phyloP scores from a whole-genome alignment of 2,329 filamentous ascomycete species.

The Calonectria leucothoes region DNA sequence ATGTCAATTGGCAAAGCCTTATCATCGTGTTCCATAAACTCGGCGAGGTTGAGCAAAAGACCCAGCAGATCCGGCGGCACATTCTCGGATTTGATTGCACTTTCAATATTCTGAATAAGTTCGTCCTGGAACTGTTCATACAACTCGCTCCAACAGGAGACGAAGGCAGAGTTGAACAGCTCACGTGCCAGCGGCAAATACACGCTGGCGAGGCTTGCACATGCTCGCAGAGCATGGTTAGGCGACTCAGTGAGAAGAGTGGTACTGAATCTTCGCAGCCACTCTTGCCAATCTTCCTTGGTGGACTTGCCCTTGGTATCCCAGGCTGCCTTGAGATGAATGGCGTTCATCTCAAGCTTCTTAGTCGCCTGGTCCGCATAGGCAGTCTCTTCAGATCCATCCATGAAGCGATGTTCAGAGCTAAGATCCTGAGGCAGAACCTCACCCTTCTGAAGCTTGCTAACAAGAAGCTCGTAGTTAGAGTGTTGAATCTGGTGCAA shows the following conservation, averaged over 20 bases:
- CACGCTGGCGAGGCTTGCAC: slow-evolving; percentile 88
- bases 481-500: slow-evolving; percentile 85
- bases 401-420: slow-evolving; percentile 83
- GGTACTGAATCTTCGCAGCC: slow-evolving; percentile 96
- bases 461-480: slow-evolving; percentile 92
- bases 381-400: slow-evolving; percentile 82
- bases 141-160: slow-evolving; percentile 98
- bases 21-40: slow-evolving; percentile 99
- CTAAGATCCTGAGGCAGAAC: slow-evolving; percentile 95
- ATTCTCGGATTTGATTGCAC: slow-evolving; percentile 92
- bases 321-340: slow-evolving; percentile 97
- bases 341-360: slow-evolving; percentile 96
- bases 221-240: slow-evolving; percentile 93
- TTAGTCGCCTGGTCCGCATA: slow-evolving; percentile 89
- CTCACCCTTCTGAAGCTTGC: slow-evolving; percentile 94
- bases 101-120: slow-evolving; percentile 94
- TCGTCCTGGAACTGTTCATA: slow-evolving; percentile 98
- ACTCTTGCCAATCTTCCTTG: slow-evolving; percentile 99
- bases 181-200: slow-evolving; percentile 93
- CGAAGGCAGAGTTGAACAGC: slow-evolving; percentile 98
- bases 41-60: slow-evolving; percentile 92
- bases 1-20: slow-evolving; percentile 99
- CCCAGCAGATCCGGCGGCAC: slow-evolving; percentile 96
- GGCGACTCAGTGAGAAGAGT: slow-evolving; percentile 95
- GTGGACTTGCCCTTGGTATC: slow-evolving; percentile 97